These are phyloP conservation scores for Tylopilus balloui DNA, from an alignment of 768 basidiomycete genomes.

Conservation along the genomic window DNA sequence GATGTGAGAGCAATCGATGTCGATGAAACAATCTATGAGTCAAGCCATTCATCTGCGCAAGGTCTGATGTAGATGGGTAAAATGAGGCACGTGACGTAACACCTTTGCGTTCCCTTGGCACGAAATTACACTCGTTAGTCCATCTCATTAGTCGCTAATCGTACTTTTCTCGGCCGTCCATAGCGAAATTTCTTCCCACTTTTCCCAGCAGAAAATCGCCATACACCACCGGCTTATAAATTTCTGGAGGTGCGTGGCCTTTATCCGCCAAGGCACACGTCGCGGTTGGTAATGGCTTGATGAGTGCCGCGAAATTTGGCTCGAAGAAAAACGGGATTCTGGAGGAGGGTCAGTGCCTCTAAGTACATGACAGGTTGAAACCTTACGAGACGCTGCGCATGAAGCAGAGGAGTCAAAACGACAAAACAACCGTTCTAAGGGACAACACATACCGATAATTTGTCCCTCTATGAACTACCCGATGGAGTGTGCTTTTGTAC, in stretches of 20 bases:
- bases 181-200: conserved; percentile 68
- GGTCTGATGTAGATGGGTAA: background rate
- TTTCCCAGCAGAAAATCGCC: conserved; percentile 75
- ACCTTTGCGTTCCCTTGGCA: background rate
- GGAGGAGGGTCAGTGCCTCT: conserved; percentile 3
- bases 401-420: conserved; percentile 5
- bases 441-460: conserved; percentile 50
- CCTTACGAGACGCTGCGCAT: conserved; percentile 64
- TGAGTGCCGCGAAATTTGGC: conserved; percentile 72
- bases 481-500: conserved; percentile 85
- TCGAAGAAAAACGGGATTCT: conserved; percentile 95
- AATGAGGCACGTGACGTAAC: conserved; percentile 27
- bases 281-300: conserved; percentile 63
- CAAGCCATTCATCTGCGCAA: conserved; percentile 16
- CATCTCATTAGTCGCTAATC: conserved; percentile 10
- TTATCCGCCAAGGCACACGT: conserved; percentile 33
- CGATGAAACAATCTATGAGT: conserved; percentile 21
- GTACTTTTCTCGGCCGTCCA: conserved; percentile 34
- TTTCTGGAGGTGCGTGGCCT: conserved; percentile 24
- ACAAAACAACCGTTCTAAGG: background rate
- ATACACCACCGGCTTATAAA: conserved; percentile 55
- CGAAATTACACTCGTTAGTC: background rate
- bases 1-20: conserved; percentile 19
- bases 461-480: conserved; percentile 71
- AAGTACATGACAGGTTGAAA: background rate